Evolutionary conservation across 176 grass and related monocot species (phyloP), one percentile per base, ranked within the genome.

Genomic region (Guadua angustifolia): DNA sequence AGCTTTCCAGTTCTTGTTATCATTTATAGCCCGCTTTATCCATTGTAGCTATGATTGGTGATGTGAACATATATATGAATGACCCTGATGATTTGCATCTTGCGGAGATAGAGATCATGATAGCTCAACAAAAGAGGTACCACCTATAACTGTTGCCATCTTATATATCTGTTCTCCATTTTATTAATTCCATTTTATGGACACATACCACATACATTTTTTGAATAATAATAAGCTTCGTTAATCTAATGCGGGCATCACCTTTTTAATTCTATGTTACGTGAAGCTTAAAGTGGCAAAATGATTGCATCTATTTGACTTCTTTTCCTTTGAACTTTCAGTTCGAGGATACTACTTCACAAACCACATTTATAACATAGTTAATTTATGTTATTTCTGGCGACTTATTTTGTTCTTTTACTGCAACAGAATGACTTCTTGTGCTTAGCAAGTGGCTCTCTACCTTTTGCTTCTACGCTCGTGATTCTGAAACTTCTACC

Each of bases 31-130:
- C 14, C 39, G 2, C 11, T 26, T 55, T 83, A 68, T 68, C 29
- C 0, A 43, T 86, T 76, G 62, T 73, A 99, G 96, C 93, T 74
- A 99, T 99, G 96, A 71, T 94, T 87, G 96, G 93, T 44, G 96
- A 99, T 89, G 93, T 99, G 26, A 99, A 99, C 67, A 90, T 95
- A 73, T 95, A 99, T 83, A 94, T 99, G 88, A 99, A 99, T 81
- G 93, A 99, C 66, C 64, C 89, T 78, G 92, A 88, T 88, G 96
- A 95, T 89, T 58, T 70, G 35, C 77, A 91, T 66, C 67, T 90
- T 26, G 91, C 91, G 0, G 96, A 99, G 79, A 94, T 95, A 79
- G 96, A 94, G 45, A 99, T 99, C 60, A 95, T 99, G 93, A 94
- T 99, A 78, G 93, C 93, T 19, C 89, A 99, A 84, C 77, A 91